Evolutionary conservation across 2,329 filamentous ascomycete species (phyloP), one percentile per base, ranked within the genome.

Genomic region (Myriangium duriaei): DNA sequence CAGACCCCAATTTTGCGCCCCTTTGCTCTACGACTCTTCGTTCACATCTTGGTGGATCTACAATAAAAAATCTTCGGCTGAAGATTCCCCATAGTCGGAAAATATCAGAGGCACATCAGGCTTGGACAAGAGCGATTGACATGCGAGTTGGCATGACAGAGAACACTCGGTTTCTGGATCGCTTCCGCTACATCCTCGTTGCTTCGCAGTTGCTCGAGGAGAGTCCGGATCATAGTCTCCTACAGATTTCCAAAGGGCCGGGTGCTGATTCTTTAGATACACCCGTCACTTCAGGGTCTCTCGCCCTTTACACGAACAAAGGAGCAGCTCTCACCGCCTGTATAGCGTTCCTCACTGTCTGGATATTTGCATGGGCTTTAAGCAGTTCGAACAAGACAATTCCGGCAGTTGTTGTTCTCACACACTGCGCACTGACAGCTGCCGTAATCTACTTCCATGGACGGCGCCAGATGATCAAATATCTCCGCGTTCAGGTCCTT

Each of bases 131-230:
- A 50, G 79, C 73, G 7, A 71, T 87, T 41, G 81, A 80, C 47
- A 77, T 79, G 29, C 72, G 74, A 44, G 71, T 93, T 45, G 79
- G 82, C 39, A 71, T 79, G 47, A 76, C 74, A 49, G 86, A 93
- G 50, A 92, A 87, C 54, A 72, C 79, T 48, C 79, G 78, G 47
- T 94, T 95, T 52, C 70, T 94, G 42, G 87, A 95, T 60, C 81
- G 86, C 54, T 95, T 95, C 53, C 81, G 87, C 46, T 95, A 95
- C 61, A 81, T 83, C 14, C 83, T 95, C 47, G 81, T 95, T 52
- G 86, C 86, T 35, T 95, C 87, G 14, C 86, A 94, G 56, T 71
- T 95, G 11, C 68, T 95, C 29, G 85, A 76, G 51, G 81, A 81
- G 29, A 72, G 81, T 47, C 49, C 57, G 6, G 58, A 60, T 37